phyloP scores from a whole-genome alignment of 768 basidiomycete genomes.

The Mycena albidolilacea region DNA sequence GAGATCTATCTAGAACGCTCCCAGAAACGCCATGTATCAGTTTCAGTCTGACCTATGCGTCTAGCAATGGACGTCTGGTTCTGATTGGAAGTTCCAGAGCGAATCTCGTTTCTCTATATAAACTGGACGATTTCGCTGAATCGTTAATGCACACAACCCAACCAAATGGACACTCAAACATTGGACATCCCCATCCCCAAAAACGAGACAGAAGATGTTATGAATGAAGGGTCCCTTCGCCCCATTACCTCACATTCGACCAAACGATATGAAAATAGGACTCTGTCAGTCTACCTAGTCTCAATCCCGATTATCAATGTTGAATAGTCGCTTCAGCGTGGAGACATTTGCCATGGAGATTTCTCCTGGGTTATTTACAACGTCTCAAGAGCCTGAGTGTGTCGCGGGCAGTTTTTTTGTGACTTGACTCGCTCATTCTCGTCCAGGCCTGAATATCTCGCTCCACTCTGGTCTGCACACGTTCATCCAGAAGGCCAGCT shows the following conservation, averaged over 20 bases:
- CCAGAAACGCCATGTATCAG: no score
- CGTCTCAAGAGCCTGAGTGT: constrained; percentile 28
- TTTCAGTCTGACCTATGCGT: no score
- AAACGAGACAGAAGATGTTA: background rate
- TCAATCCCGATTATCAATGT: background rate
- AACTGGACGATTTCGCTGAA: background rate
- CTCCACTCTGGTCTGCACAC: constrained; percentile 61
- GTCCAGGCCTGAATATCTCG: constrained; percentile 49
- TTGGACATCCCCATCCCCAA: background rate
- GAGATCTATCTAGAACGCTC: no score
- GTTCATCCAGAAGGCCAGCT: constrained; percentile 74
- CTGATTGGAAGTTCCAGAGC: no score
- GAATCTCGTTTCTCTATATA: background rate
- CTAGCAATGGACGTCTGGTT: no score
- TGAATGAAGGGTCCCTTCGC: background rate
- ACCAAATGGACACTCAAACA: constrained; percentile 11
- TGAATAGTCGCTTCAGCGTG: constrained; percentile 19
- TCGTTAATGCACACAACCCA: background rate
- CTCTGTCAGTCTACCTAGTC: constrained; percentile 4
- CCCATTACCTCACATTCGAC: constrained; percentile 21
- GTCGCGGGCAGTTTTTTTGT: background rate
- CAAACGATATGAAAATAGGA: constrained; percentile 25
- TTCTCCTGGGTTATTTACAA: constrained; percentile 21
- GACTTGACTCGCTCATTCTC: background rate
- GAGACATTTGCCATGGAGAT: constrained; percentile 19